phyloP scores from a whole-genome alignment of 306 rosid species.

The Ceratonia siliqua region DNA sequence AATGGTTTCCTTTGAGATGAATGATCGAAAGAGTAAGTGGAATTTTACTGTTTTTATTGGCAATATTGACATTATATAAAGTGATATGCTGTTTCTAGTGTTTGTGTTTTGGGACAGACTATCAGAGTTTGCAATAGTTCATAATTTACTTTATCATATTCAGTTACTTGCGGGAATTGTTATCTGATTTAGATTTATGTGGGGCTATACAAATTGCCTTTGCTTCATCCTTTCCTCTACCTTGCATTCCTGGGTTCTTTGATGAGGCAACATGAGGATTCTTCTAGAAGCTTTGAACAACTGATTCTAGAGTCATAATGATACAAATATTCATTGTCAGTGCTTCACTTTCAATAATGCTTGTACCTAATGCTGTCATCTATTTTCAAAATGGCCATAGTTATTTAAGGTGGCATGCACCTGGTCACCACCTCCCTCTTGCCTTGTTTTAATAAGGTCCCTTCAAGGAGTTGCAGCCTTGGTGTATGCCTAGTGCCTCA shows the following conservation, averaged over 20 bases:
- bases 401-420: neutral
- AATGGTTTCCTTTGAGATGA: conserved; percentile 97
- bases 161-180: neutral
- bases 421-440: neutral
- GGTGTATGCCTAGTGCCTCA: neutral
- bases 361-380: conserved; percentile 1
- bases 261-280: neutral
- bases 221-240: conserved; percentile 4
- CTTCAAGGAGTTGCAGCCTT: neutral
- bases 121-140: neutral
- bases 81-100: neutral
- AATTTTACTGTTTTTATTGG: neutral
- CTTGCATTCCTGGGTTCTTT: conserved; percentile 11
- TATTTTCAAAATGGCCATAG: neutral
- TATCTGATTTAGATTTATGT: neutral
- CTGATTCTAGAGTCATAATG: neutral
- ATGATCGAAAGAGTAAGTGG: conserved; percentile 90
- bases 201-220: neutral
- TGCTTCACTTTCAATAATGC: neutral
- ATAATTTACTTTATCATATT: neutral
- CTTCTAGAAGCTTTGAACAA: neutral
- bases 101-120: neutral
- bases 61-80: neutral
- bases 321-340: neutral
- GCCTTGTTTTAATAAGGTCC: neutral